These are phyloP conservation scores for Zygosaccharomyces siamensis DNA, from an alignment of 805 yeast species.

Conservation along the genomic window DNA sequence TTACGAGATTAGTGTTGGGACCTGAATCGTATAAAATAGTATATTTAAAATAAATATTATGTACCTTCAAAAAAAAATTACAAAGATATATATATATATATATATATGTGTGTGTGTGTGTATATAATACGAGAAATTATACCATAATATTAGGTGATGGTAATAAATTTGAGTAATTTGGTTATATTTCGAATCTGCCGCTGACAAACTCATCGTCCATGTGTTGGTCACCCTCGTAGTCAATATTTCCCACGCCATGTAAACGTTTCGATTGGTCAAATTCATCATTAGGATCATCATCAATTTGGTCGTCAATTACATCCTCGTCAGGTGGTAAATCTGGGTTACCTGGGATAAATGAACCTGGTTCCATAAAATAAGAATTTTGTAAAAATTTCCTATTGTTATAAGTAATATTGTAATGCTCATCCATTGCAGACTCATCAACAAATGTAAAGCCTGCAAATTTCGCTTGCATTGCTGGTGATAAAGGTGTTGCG, in stretches of 20 bases:
- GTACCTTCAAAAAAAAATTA: neutral
- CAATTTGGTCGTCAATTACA: slow-evolving; percentile 64
- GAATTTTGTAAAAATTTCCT: slow-evolving; percentile 37
- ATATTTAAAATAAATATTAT: too few relatives aligned
- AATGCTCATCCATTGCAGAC: slow-evolving; percentile 84
- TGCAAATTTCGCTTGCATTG: slow-evolving; percentile 91
- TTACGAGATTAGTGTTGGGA: too few relatives aligned
- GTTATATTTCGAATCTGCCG: slow-evolving; percentile 67
- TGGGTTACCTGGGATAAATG: slow-evolving; percentile 75
- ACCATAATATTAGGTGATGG: neutral
- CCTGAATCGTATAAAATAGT: too few relatives aligned
- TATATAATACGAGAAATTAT: neutral
- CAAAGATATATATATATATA: neutral
- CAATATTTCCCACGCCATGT: slow-evolving; percentile 26
- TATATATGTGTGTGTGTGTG: too few relatives aligned
- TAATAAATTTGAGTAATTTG: neutral
- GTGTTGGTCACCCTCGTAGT: slow-evolving; percentile 47
- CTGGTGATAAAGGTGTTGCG: slow-evolving; percentile 68
- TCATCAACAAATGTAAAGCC: slow-evolving; percentile 97
- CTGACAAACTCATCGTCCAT: slow-evolving; percentile 82
- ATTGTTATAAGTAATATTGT: slow-evolving; percentile 37
- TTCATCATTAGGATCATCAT: slow-evolving; percentile 42
- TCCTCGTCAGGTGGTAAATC: slow-evolving; percentile 79
- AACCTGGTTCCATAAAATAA: slow-evolving; percentile 52
- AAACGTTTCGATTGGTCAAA: slow-evolving; percentile 14